Conservation (phyloP, 345 rosid genomes). For the Conringia planisiliqua region DNA sequence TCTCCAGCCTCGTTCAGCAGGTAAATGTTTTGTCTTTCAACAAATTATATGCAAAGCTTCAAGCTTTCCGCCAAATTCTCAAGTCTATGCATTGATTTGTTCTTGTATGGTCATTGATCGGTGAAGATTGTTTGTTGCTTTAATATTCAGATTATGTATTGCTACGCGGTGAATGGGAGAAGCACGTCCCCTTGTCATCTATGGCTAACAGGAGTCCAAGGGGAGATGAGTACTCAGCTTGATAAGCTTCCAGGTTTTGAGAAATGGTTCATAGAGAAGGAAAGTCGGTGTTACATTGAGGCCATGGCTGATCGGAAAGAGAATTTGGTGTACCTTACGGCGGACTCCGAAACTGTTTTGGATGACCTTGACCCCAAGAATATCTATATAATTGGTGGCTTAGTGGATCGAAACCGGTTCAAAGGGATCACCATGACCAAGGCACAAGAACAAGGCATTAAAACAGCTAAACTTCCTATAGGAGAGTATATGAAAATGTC, state of each 20-base stretch:
- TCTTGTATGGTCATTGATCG: conserved; percentile 19
- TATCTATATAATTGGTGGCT: conserved; percentile 75
- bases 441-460: conserved; percentile 87
- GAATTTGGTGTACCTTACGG: conserved; percentile 78
- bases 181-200: conserved; percentile 58
- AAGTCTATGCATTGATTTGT: too few species aligned
- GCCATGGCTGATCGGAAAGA: conserved; percentile 67
- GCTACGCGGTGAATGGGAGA: conserved; percentile 85
- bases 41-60: background rate
- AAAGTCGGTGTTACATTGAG: conserved; percentile 59
- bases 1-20: conserved; percentile 92
- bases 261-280: conserved; percentile 92
- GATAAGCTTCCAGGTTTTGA: conserved; percentile 78
- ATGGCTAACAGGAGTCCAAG: conserved; percentile 83
- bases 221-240: conserved; percentile 66
- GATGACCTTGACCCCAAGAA: conserved; percentile 59
- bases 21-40: conserved; percentile 23
- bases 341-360: conserved; percentile 73
- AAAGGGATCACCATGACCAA: conserved; percentile 89
- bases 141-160: conserved; percentile 59
- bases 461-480: conserved; percentile 82
- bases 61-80: background rate
- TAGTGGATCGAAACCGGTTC: conserved; percentile 92
- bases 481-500: conserved; percentile 91
- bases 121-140: background rate